Evolutionary conservation across 2,329 filamentous ascomycete species (phyloP), one percentile per base, ranked within the genome.

Genomic region (Sporothrix dimorphospora): DNA sequence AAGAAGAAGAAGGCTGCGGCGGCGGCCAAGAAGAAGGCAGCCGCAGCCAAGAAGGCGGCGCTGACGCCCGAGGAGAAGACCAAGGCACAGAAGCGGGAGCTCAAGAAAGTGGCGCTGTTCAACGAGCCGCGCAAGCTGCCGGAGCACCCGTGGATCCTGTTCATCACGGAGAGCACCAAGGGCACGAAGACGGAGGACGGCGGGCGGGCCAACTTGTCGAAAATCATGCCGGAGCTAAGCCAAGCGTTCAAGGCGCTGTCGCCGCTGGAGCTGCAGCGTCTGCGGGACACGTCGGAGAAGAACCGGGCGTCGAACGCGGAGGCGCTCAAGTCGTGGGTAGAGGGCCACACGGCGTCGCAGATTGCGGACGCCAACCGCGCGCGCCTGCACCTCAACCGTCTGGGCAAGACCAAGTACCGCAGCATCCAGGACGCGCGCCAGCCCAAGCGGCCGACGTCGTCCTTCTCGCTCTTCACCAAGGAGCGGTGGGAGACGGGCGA

Each of bases 291-390:
- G 14, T 80, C 78, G 38, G 71, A 78, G 1, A 75, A 81, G 74
- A 88, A 88, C 80, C 79, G 79, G 65, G 74, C 76, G 24, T 73
- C 75, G 75, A 87, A 87, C 76, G 75, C 78, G 9, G 80, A 78
- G 9, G 75, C 78, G 21, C 81, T 81, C 76, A 82, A 83, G 78
- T 78, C 81, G 19, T 89, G 87, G 87, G 78, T 88, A n/a, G 79
- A 84, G 73, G 79, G 78, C 38, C 77, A 83, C 75, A 78, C 82
- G 3, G 78, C 80, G 3, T 76, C 78, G 68, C 78, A 81, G 40
- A 84, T 88, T 70, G 74, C 77, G 65, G 73, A 79, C 2, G 86
- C 87, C 73, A 88, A 87, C 80, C 74, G 73, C 2, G 85, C 86
- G 27, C 87, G 87, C 71, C 74, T 61, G 8, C 74, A 73, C 34